Conservation (phyloP, 306 rosid species). For the Vigna hirtella region DNA sequence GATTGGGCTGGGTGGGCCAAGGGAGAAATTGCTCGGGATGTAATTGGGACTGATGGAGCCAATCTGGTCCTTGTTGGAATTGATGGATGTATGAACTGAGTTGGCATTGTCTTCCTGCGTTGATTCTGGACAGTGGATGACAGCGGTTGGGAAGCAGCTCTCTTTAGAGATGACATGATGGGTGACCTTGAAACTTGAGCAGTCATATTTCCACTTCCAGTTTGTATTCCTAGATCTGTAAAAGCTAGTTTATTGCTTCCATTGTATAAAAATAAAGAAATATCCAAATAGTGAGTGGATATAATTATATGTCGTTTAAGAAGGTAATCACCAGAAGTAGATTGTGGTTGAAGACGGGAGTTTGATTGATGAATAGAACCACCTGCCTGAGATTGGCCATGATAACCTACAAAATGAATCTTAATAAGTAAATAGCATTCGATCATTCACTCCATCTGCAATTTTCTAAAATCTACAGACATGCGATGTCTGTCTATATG, state of each 20-base stretch:
- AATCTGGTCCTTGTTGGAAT: constrained; percentile 11
- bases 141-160: constrained; percentile 45
- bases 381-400: constrained; percentile 40
- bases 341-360: constrained; percentile 18
- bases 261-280: constrained; percentile 8
- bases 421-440: constrained; percentile 27
- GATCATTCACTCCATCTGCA: constrained; percentile 10
- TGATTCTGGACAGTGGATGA: constrained; percentile 33
- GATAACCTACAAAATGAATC: constrained; percentile 33
- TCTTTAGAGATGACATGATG: constrained; percentile 41
- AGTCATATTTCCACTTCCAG: constrained; percentile 35
- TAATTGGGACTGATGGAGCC: constrained; percentile 32
- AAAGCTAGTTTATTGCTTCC: constrained; percentile 20
- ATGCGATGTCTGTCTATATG: neutral
- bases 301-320: constrained; percentile 31
- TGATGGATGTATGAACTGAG: constrained; percentile 31
- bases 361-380: constrained; percentile 43
- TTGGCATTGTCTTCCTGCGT: constrained; percentile 36
- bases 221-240: constrained; percentile 39
- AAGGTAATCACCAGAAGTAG: constrained; percentile 38
- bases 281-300: neutral
- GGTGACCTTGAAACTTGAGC: constrained; percentile 37
- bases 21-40: constrained; percentile 38
- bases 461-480: constrained; percentile 3
- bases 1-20: constrained; percentile 18